Evolutionary conservation across 129 eudicot genomes (phyloP).

Genomic region (Flaveria bidentis): DNA sequence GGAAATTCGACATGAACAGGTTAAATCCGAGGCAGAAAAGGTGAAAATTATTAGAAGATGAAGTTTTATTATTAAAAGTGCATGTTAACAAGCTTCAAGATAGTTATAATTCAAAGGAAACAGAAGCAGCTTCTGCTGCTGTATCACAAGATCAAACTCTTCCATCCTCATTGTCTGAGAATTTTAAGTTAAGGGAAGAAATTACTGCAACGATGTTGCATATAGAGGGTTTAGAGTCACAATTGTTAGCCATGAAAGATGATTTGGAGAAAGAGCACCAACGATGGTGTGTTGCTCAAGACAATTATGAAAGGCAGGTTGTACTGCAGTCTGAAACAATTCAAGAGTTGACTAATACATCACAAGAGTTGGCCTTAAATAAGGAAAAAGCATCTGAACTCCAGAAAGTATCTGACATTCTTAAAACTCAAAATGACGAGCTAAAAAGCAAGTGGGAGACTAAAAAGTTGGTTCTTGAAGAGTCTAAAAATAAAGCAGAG

Average conservation of each 20-base stretch:
- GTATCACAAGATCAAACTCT: constrained; percentile 71
- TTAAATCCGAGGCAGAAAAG: constrained; percentile 64
- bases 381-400: constrained; percentile 75
- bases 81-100: constrained; percentile 64
- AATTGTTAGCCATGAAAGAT: constrained; percentile 56
- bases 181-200: constrained; percentile 64
- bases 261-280: constrained; percentile 77
- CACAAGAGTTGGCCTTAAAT: constrained; percentile 62
- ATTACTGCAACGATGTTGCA: constrained; percentile 43
- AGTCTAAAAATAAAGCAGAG: too few species aligned
- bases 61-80: too few species aligned
- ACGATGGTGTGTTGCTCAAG: constrained; percentile 73
- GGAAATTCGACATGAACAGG: constrained; percentile 66
- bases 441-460: constrained; percentile 77
- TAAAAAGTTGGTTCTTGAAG: constrained; percentile 58
- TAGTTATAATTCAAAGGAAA: constrained; percentile 53
- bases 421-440: constrained; percentile 65
- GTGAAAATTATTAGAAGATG: constrained; percentile 58
- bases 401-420: constrained; percentile 48
- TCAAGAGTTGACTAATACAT: constrained; percentile 86
- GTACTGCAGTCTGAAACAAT: constrained; percentile 90
- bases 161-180: constrained; percentile 55
- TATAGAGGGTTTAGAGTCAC: constrained; percentile 58
- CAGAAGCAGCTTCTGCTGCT: constrained; percentile 67
- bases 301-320: constrained; percentile 92